A percentile compares a stretch with the other conserved stretches of the same genome.
These are phyloP conservation scores for Saccharum spontaneum DNA, from an alignment of 176 grass and related monocot genomes.

Conservation along the genomic window DNA sequence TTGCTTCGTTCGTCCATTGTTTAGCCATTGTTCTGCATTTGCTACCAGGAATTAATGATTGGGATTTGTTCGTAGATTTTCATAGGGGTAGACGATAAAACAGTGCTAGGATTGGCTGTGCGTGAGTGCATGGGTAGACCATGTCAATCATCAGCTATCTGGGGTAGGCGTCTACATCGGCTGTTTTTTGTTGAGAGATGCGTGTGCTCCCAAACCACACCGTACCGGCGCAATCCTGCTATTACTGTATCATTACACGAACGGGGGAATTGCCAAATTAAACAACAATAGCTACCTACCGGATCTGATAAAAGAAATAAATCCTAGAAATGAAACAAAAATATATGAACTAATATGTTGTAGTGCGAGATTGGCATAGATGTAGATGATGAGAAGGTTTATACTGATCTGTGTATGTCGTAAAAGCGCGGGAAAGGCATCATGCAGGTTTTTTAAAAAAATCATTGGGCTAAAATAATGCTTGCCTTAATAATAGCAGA, in stretches of 20 bases:
- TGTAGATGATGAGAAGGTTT: neutral
- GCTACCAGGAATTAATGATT: neutral
- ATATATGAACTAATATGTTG: neutral
- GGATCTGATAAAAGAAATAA: too few species aligned
- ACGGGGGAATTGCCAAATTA: neutral
- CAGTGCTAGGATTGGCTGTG: neutral
- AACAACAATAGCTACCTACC: too few species aligned
- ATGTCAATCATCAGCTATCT: neutral
- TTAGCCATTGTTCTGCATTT: neutral
- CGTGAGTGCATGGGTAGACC: neutral
- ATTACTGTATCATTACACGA: neutral
- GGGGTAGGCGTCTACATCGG: neutral
- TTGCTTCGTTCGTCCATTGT: neutral
- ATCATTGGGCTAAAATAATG: neutral
- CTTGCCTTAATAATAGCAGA: neutral
- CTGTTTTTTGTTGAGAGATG: neutral
- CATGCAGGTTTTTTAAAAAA: too few species aligned
- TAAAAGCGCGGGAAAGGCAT: slow-evolving; percentile 3
- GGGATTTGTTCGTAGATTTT: neutral
- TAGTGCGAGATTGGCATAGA: neutral
- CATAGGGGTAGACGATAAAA: slow-evolving; percentile 5
- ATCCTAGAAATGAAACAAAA: neutral
- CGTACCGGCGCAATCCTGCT: neutral
- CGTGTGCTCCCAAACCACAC: neutral
- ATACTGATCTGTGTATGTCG: neutral